Conservation (phyloP, 164 flowering plant species). For the Tetrastigma voinierianum region DNA sequence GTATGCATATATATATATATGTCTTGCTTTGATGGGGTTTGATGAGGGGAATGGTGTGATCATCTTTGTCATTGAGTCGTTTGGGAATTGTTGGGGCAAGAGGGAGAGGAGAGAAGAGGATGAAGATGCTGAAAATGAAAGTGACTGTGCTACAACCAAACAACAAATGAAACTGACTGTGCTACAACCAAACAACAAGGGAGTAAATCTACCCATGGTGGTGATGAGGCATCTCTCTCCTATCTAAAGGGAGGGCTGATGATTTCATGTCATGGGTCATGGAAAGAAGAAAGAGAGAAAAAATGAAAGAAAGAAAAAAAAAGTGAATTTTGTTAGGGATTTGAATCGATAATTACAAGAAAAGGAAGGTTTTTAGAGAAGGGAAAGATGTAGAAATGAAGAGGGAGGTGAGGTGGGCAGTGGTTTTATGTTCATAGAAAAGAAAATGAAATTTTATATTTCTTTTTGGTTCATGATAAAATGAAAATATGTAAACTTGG, state of each 20-base stretch:
- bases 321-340: no score
- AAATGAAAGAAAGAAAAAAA: neutral
- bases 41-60: constrained; percentile 1
- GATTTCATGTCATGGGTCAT: constrained; percentile 13
- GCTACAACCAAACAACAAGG: constrained; percentile 22
- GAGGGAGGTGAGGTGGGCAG: no score
- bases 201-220: constrained; percentile 16
- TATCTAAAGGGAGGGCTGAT: constrained; percentile 2
- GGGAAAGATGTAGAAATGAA: no score
- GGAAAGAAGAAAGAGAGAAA: neutral
- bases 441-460: no score
- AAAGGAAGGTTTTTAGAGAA: no score
- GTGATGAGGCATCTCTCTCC: constrained; percentile 12
- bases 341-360: no score
- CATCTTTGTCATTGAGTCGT: constrained; percentile 2
- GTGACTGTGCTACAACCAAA: constrained; percentile 14
- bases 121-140: constrained; percentile 28
- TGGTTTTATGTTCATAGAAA: no score
- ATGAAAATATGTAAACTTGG: no score
- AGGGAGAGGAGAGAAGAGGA: constrained; percentile 38
- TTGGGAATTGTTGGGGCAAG: constrained; percentile 10
- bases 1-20: no score
- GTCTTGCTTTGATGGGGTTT: no score
- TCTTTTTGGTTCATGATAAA: no score
- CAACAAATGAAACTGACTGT: no score